Evolutionary conservation across 352 stramenopile species (phyloP).

Genomic region (Phytophthora brassicae): DNA sequence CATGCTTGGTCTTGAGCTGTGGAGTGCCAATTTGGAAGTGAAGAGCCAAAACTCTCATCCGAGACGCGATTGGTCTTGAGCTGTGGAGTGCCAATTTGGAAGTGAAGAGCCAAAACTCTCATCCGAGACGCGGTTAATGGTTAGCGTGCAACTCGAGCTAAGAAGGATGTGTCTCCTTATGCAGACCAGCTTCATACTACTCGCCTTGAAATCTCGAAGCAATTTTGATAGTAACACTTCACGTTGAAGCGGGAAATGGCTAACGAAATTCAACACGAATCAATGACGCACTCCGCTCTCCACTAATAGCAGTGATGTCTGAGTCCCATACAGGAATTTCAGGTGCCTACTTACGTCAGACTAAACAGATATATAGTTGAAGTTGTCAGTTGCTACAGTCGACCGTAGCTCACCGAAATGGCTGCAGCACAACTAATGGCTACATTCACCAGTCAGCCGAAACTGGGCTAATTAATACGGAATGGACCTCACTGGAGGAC

Average conservation of each 20-base stretch:
- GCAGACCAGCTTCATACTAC: slow-evolving; percentile 7
- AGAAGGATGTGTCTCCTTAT: slow-evolving; percentile 7
- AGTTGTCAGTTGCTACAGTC: too few species aligned
- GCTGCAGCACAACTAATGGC: too few species aligned
- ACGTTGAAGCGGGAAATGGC: slow-evolving; percentile 14
- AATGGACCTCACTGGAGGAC: too few species aligned
- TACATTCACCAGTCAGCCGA: too few species aligned
- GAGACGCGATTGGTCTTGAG: slow-evolving; percentile 10
- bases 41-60: too few species aligned
- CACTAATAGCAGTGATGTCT: too few species aligned
- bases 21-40: slow-evolving; percentile 22
- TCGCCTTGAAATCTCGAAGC: not conserved
- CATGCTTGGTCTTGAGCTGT: slow-evolving; percentile 7
- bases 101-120: too few species aligned
- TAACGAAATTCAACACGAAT: slow-evolving; percentile 24
- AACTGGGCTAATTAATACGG: too few species aligned
- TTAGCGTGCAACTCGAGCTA: slow-evolving; percentile 16
- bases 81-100: slow-evolving; percentile 12
- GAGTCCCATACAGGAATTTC: too few species aligned
- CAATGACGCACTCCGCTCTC: slow-evolving; percentile 5
- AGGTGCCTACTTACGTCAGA: too few species aligned
- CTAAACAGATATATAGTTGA: too few species aligned
- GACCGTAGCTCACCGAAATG: too few species aligned
- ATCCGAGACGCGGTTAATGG: not conserved
- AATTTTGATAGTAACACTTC: slow-evolving; percentile 8